These are phyloP conservation scores for Acrodontium crateriforme DNA, from an alignment of 2,329 filamentous ascomycete genomes.

Conservation along the genomic window DNA sequence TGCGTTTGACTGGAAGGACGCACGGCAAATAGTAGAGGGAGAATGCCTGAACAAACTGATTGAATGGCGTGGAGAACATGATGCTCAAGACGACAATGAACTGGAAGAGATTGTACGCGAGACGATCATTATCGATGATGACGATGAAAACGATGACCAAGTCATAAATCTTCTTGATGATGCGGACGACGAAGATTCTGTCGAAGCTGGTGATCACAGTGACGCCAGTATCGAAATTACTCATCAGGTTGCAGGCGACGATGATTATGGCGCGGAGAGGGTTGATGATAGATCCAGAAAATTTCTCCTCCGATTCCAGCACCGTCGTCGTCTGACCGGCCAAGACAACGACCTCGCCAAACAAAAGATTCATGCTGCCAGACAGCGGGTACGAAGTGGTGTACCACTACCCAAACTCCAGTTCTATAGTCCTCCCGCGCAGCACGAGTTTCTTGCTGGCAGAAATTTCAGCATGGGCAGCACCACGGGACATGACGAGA, in stretches of 20 bases:
- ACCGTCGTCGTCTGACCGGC: conserved; percentile 5
- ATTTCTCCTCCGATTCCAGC: conserved; percentile 9
- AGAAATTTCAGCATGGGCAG: not conserved
- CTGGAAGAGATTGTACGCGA: conserved; percentile 50
- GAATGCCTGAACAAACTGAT: conserved; percentile 42
- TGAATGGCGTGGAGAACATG: conserved; percentile 49
- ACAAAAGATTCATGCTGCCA: conserved; percentile 7
- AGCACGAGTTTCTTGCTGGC: not conserved
- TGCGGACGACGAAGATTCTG: conserved; percentile 11
- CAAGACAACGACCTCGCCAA: conserved; percentile 7
- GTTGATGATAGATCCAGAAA: conserved; percentile 11
- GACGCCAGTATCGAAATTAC: conserved; percentile 18
- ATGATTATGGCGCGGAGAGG: conserved; percentile 18
- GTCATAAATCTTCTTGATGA: conserved; percentile 3
- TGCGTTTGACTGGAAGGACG: conserved; percentile 37
- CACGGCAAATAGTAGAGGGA: conserved; percentile 41
- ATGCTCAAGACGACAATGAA: conserved; percentile 32
- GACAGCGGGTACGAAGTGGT: conserved; percentile 2
- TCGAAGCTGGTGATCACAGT: conserved; percentile 11
- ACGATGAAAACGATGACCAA: conserved; percentile 38
- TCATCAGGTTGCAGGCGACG: conserved; percentile 12
- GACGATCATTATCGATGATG: conserved; percentile 50
- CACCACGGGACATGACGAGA: not conserved
- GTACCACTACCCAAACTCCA: not conserved
- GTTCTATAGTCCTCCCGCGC: not conserved